Evolutionary conservation across 192 early-diverging fungal genomes (phyloP), one percentile per base, ranked within the genome.

Genomic region (Coemansia sp.): DNA sequence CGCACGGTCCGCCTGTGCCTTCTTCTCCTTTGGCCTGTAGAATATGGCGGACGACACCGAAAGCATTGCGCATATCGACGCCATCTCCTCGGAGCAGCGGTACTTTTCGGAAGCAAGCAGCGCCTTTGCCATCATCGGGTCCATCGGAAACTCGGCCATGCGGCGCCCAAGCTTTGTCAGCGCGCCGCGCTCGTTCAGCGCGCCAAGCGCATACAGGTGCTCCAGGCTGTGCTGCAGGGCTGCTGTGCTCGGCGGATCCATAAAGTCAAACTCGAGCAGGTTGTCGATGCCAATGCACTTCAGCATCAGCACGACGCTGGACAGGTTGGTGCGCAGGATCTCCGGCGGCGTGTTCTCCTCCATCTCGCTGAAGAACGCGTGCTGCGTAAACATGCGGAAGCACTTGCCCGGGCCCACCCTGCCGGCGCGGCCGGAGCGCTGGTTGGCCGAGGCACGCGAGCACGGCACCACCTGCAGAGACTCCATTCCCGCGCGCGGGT

Each of bases 91-190:
- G 3, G 94, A 91, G 70, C 97, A 99, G 31, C 85, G 79, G 68
- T 95, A 97, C 67, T 94, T 93, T 75, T 96, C 95, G 0, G 94
- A 92, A 8, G 89, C 92, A 56, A 99, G 85, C 46, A 98, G 83
- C 12, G 93, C 87, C 69, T 97, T 96, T 66, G 93, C 92, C 67
- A 97, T 83, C 88, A 94, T 93, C 3, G 97, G 97, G 69, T 99
- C 96, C 65, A 93, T 85, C 6, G 97, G 97, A 68, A 97, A 95
- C 86, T 99, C 97, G 30, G 96, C 95, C 97, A 99, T 99, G 16
- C 94, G 83, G 12, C 95, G 88, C 0, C 97, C 97, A 16, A 97
- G 84, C 73, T 96, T 97, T 15, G 97, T 99, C 63, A 99, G 68
- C 71, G 96, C 90, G 15, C 96, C 97, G 6, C 86, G 85, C 48